Conservation (phyloP, 352 stramenopile genomes). For the Halophytophthora polymorphica region DNA sequence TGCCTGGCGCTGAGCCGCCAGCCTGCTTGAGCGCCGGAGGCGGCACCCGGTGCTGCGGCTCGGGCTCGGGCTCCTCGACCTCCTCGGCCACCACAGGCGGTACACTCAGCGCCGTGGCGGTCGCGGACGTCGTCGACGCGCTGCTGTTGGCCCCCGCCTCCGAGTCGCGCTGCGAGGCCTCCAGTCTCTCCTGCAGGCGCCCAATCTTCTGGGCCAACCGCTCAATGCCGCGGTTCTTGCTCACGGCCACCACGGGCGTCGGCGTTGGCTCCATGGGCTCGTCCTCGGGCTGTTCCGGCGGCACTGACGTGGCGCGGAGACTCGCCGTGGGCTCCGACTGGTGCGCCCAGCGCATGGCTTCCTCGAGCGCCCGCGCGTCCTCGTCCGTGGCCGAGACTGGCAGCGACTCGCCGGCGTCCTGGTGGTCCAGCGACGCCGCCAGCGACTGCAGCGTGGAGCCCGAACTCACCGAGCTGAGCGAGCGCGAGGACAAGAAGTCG, state of each 20-base stretch:
- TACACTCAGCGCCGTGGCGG: slow-evolving; percentile 37
- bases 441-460: too few species aligned
- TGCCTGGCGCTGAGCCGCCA: slow-evolving; percentile 41
- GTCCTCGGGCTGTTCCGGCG: slow-evolving; percentile 1
- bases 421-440: slow-evolving; percentile 22
- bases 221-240: slow-evolving; percentile 31
- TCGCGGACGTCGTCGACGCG: slow-evolving; percentile 41
- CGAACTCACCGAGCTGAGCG: too few species aligned
- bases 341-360: slow-evolving; percentile 32
- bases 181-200: slow-evolving; percentile 51
- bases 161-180: slow-evolving; percentile 61
- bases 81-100: slow-evolving; percentile 49
- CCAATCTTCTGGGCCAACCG: slow-evolving; percentile 67
- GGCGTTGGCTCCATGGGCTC: slow-evolving; percentile 1
- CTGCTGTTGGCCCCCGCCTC: slow-evolving; percentile 52
- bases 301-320: slow-evolving; percentile 1
- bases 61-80: slow-evolving; percentile 21
- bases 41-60: slow-evolving; percentile 7
- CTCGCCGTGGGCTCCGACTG: slow-evolving; percentile 24
- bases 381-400: slow-evolving; percentile 15
- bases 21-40: slow-evolving; percentile 6
- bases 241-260: slow-evolving; percentile 25
- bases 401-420: slow-evolving; percentile 32
- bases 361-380: slow-evolving; percentile 25
- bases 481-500: slow-evolving; percentile 26